These are phyloP conservation scores for Apodospora peruviana DNA, from an alignment of 495 filamentous ascomycete species.

Conservation along the genomic window DNA sequence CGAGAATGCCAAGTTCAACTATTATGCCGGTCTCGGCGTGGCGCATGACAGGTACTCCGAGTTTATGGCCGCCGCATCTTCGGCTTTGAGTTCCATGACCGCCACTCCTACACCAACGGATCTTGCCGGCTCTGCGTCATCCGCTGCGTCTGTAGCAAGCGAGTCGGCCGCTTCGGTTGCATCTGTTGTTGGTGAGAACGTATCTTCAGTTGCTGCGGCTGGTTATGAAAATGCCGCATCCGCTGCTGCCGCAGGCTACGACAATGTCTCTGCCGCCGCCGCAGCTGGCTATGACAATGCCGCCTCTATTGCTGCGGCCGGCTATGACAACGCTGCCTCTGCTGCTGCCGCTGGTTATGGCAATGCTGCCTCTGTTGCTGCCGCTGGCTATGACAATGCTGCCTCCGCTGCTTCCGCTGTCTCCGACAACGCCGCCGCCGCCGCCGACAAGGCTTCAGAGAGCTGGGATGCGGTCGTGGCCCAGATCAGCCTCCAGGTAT, in stretches of 20 bases:
- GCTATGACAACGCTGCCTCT: constrained; percentile 25
- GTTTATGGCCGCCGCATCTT: constrained; percentile 63
- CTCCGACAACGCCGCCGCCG: constrained; percentile 16
- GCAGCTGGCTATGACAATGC: constrained; percentile 25
- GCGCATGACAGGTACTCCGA: constrained; percentile 73
- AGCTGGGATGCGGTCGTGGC: constrained; percentile 64
- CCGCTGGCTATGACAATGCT: constrained; percentile 26
- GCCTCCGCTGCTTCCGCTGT: constrained; percentile 23
- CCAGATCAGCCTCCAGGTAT: constrained; percentile 64
- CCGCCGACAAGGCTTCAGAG: constrained; percentile 39
- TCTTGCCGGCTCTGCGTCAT: constrained; percentile 35
- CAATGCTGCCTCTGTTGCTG: constrained; percentile 22
- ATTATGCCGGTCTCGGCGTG: constrained; percentile 70
- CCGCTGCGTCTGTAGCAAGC: constrained; percentile 22
- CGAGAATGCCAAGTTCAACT: constrained; percentile 60
- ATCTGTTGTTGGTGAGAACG: constrained; percentile 25
- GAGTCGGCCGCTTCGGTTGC: constrained; percentile 26
- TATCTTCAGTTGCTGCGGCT: constrained; percentile 28
- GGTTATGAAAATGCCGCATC: constrained; percentile 21
- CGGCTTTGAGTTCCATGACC: constrained; percentile 48
- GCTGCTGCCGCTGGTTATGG: constrained; percentile 17
- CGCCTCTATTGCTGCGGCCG: constrained; percentile 30
- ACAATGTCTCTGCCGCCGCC: constrained; percentile 23
- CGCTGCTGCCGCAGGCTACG: constrained; percentile 45
- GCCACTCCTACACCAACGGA: constrained; percentile 45